These are phyloP conservation scores for Pachyrhizus erosus DNA, from an alignment of 306 rosid species.

Conservation along the genomic window DNA sequence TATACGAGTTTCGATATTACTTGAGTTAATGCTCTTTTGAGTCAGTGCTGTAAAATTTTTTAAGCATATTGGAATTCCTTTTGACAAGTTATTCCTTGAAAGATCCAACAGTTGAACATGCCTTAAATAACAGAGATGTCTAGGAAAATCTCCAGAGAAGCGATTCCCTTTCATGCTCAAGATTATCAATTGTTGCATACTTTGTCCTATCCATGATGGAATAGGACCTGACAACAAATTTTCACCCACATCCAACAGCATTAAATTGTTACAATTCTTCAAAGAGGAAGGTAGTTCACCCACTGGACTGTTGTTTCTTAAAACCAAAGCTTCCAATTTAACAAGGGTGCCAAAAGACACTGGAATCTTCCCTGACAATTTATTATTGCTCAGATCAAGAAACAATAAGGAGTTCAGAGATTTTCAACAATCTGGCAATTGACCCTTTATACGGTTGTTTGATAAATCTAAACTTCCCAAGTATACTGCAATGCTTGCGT, in stretches of 20 bases:
- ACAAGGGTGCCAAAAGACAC: background rate
- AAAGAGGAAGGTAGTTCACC: background rate
- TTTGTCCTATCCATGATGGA: conserved; percentile 1
- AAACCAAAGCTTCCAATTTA: background rate
- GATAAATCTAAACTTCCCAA: background rate
- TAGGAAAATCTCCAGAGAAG: background rate
- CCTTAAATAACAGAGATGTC: background rate
- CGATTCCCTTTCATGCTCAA: background rate
- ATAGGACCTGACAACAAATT: background rate
- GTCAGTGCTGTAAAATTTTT: background rate
- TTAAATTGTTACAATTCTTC: background rate
- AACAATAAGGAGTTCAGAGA: background rate
- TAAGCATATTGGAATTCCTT: background rate
- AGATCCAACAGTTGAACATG: background rate
- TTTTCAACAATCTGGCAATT: background rate
- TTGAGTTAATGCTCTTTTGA: background rate
- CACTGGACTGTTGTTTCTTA: background rate
- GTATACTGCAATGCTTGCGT: background rate
- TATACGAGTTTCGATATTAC: background rate
- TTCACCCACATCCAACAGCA: background rate
- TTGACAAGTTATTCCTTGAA: background rate
- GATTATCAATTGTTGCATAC: background rate
- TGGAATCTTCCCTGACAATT: background rate
- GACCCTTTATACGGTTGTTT: background rate
- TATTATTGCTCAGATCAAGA: conserved; percentile 4